Percentiles rank a stretch among this genome's conserved stretches.
Evolutionary conservation across 768 basidiomycete genomes (phyloP).

Genomic region (Leucocoprinus birnbaumii): DNA sequence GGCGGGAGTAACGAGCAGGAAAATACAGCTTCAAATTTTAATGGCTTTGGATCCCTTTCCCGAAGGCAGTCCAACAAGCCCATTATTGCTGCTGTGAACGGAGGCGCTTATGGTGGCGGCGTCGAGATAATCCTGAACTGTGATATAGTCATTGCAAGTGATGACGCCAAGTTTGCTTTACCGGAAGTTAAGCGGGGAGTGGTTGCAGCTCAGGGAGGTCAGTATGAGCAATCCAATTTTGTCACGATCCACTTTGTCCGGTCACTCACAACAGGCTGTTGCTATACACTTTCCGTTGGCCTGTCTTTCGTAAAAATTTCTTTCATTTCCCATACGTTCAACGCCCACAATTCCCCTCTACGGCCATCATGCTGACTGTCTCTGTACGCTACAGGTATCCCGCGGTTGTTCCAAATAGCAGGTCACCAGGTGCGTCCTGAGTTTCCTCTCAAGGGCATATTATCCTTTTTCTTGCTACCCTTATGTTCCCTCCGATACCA

Average conservation of each 20-base stretch:
- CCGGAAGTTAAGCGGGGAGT: conserved; percentile 82
- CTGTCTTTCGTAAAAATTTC: neutral
- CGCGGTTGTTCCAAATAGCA: conserved; percentile 57
- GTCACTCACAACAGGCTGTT: neutral
- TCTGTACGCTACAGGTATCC: conserved; percentile 47
- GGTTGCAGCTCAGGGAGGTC: conserved; percentile 68
- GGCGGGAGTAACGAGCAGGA: conserved; percentile 44
- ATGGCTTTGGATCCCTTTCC: conserved; percentile 76
- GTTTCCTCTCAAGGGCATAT: neutral
- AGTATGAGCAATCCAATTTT: conserved; percentile 17
- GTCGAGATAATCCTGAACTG: conserved; percentile 72
- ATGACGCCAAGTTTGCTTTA: conserved; percentile 66
- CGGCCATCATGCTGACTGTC: conserved; percentile 5
- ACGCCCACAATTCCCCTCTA: neutral
- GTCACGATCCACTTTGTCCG: neutral
- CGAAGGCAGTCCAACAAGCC: conserved; percentile 67
- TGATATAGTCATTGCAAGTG: conserved; percentile 69
- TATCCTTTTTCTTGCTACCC: conserved; percentile 2
- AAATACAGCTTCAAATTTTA: conserved; percentile 29
- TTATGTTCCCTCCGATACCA: neutral
- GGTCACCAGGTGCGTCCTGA: conserved; percentile 64
- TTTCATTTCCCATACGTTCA: neutral
- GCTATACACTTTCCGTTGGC: neutral
- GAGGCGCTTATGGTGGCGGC: conserved; percentile 69
- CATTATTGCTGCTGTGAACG: conserved; percentile 78